Evolutionary conservation across 768 basidiomycete species (phyloP), one percentile per base, ranked within the genome.

Genomic region (Candolleomyces efflorescens): DNA sequence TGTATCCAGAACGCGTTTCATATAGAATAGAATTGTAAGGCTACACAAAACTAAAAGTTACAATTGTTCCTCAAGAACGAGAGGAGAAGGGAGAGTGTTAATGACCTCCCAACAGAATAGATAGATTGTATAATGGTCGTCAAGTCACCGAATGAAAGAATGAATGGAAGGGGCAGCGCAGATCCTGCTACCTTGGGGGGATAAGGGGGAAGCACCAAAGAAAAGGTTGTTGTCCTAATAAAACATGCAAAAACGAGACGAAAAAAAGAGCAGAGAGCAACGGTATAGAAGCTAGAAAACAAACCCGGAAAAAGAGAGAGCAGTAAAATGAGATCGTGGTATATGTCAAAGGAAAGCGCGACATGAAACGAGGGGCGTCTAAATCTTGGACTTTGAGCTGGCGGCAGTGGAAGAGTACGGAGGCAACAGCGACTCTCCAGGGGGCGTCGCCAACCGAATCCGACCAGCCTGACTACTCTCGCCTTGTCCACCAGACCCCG

Each of bases 361-460:
- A 44, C n/a, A n/a, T 44, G 12, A 44, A 44, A 44, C 20, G 41
- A 44, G 20, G 41, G 41, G 20, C 17, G 12, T 22, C 23, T 47
- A 20, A 24, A 22, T 13, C 46, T 22, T 24, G 47, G 17, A 22
- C 59, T 44, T 60, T 56, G 49, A 36, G 41, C n/a, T 38, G 18
- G 51, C 41, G 5, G 53, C 55, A 27, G 36, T 24, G 18, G 48
- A 44, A 55, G 17, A 61, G 64, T 50, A 54, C 41, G 20, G 12
- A 17, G 76, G 74, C 52, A 81, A 62, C 55, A 82, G 62, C 3
- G 77, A 78, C 56, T 83, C 82, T 46, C 75, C 77, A 3, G 75
- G 71, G 22, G 60, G 58, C 9, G 81, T 73, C 44, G 82, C 77
- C 54, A 84, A 69, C 50, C 72, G 70, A 56, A 80, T 80, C 47